phyloP scores from a whole-genome alignment of 768 basidiomycete species.

The Termitomyces titanicus region DNA sequence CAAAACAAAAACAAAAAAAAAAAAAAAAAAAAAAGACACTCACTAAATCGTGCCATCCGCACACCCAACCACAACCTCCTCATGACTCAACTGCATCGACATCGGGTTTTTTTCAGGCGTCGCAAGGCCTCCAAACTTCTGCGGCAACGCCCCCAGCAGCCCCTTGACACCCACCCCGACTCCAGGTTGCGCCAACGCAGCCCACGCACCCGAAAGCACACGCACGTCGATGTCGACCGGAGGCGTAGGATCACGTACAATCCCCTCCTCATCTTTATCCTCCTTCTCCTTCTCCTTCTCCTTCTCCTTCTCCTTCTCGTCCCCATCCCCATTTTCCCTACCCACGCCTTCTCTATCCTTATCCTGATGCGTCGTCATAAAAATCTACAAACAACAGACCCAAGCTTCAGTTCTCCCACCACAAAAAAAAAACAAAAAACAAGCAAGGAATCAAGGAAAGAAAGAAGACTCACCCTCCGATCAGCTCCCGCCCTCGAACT shows the following conservation, averaged over 20 bases:
- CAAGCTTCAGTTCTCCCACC: constrained; percentile 1
- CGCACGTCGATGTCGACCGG: constrained; percentile 65
- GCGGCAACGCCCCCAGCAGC: constrained; percentile 56
- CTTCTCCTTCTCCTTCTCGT: constrained; percentile 23
- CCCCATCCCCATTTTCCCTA: constrained; percentile 18
- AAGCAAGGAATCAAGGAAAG: constrained; percentile 6
- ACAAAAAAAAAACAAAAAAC: neutral
- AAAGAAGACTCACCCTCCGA: constrained; percentile 71
- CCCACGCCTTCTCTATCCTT: constrained; percentile 33
- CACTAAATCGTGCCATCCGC: constrained; percentile 91
- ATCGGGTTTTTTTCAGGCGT: constrained; percentile 92
- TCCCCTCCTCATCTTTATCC: neutral
- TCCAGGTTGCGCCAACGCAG: constrained; percentile 36
- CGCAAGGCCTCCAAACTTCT: constrained; percentile 73
- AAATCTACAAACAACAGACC: constrained; percentile 53
- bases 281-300: constrained; percentile 14
- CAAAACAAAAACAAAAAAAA: constrained; percentile 13
- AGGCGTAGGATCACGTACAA: constrained; percentile 17
- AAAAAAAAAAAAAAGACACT: constrained; percentile 26
- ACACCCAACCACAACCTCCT: constrained; percentile 89
- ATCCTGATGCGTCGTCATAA: constrained; percentile 79
- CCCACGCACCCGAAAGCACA: constrained; percentile 75
- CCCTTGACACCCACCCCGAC: constrained; percentile 47
- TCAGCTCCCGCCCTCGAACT: constrained; percentile 81
- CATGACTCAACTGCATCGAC: constrained; percentile 90